Percentiles rank a stretch among this genome's conserved stretches.
Conservation (phyloP, 306 rosid genomes). For the Rosa lucieae region DNA sequence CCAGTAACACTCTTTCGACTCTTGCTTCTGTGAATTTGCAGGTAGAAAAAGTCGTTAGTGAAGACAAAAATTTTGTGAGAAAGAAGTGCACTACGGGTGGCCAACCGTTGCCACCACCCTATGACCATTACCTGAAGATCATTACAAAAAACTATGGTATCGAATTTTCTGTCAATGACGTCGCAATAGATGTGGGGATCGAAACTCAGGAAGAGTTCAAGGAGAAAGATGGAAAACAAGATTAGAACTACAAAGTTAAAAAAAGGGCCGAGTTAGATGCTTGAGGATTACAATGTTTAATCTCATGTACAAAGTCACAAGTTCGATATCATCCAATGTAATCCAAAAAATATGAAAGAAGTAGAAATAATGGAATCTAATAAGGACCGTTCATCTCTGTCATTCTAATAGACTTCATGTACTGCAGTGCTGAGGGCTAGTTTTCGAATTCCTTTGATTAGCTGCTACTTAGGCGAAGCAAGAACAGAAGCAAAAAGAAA, state of each 20-base stretch:
- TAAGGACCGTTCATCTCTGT: background rate
- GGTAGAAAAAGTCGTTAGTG: background rate
- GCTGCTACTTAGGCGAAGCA: too few relatives aligned
- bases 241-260: background rate
- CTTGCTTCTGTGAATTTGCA: background rate
- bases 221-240: constrained; percentile 7
- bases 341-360: background rate
- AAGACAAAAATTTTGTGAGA: background rate
- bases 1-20: constrained; percentile 6
- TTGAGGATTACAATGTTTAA: background rate
- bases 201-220: constrained; percentile 7
- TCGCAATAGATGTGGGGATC: constrained; percentile 24
- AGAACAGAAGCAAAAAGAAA: too few relatives aligned
- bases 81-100: background rate
- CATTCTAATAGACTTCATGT: background rate
- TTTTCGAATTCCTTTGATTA: too few relatives aligned
- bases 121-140: constrained; percentile 33
- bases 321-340: background rate
- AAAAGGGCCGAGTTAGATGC: background rate
- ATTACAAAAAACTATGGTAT: constrained; percentile 24
- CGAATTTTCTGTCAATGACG: constrained; percentile 38
- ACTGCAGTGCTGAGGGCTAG: background rate
- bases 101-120: constrained; percentile 14
- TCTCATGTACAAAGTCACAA: background rate
- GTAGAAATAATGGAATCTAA: background rate